These are phyloP conservation scores for Albugo candida DNA, from an alignment of 352 stramenopile genomes.

Conservation along the genomic window DNA sequence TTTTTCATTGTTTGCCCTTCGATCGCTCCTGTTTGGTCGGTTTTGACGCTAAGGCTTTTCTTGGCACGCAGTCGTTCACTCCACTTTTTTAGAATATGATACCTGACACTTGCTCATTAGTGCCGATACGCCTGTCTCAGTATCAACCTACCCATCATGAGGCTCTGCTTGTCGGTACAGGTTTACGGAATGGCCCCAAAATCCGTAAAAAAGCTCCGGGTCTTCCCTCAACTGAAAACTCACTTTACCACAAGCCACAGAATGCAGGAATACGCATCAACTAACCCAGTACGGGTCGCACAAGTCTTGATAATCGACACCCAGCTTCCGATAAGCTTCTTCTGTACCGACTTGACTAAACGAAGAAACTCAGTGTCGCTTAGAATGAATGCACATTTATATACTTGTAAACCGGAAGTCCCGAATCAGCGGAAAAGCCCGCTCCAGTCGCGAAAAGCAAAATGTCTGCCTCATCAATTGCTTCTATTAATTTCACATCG, in stretches of 20 bases:
- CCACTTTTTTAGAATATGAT: slow-evolving; percentile 45
- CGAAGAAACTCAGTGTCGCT: neutral
- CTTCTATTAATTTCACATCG: slow-evolving; percentile 14
- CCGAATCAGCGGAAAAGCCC: slow-evolving; percentile 80
- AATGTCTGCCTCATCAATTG: slow-evolving; percentile 58
- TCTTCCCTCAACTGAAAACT: slow-evolving; percentile 36
- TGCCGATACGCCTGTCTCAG: slow-evolving; percentile 3
- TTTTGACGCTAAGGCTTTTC: neutral
- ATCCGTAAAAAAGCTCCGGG: slow-evolving; percentile 77
- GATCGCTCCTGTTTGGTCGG: slow-evolving; percentile 21
- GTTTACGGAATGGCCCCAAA: slow-evolving; percentile 82
- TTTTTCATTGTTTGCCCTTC: slow-evolving; percentile 13
- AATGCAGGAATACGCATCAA: neutral
- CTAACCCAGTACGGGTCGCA: slow-evolving; percentile 66
- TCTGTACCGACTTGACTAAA: slow-evolving; percentile 70
- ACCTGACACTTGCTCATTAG: slow-evolving; percentile 13
- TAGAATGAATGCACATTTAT: neutral
- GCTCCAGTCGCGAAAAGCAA: slow-evolving; percentile 75
- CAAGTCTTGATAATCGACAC: slow-evolving; percentile 77
- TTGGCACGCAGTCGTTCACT: slow-evolving; percentile 13
- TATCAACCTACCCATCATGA: slow-evolving; percentile 36
- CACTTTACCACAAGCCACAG: neutral
- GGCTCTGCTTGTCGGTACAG: slow-evolving; percentile 59
- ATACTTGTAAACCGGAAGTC: slow-evolving; percentile 77
- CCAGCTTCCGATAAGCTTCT: slow-evolving; percentile 50